Base-by-base conservation (phyloP, 2,329 filamentous ascomycete species). In the Aspergillus flavus region DNA sequence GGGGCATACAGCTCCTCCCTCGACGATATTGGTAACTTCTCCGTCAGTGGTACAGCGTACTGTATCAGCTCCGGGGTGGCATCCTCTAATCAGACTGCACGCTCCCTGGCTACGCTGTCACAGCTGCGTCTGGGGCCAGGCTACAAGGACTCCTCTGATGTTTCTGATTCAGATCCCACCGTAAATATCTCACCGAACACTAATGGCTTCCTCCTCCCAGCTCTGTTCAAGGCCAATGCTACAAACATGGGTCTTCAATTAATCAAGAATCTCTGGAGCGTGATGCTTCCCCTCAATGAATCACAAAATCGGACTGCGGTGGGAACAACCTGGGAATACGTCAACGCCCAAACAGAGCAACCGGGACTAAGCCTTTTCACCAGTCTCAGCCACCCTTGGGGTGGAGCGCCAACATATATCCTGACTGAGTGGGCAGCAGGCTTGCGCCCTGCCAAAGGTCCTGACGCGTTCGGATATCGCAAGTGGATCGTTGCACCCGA, bases 261-360 rank as follows among this genome's bases (percentile, higher is more conserved):
- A 1, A 70, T 83, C 0, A 68, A 76, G 30, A 71, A 68, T 7
- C 71, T 82, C 14, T 83, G 81, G 81, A 71, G 73, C 2, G 72
- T 74, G 4, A 83, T 83, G 81, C 64, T 82, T 0, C 71, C 65
- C 5, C 71, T 80, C 32, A 61, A 75, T 6, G 61, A 72, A 36
- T 11, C 14, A 16, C 12, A n/a, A 9, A 26, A 52, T 52, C 21
- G 28, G 28, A 77, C 76, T 61, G 71, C 71, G 28, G 78, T 76
- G 2, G 81, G 80, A 6, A 73, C 80, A 7, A 76, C 74, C 21
- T 84, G 82, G 81, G 81, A 84, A 64, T 83, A 83, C 52, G 70
- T 82, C 1, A 72, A 75, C 45, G 73, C 76, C 0, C 71, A 78
- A 30, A 52, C 48, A 28, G 75, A 76, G 1, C 69, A 70, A 0